These are phyloP conservation scores for Monosporascus cannonballus DNA, from an alignment of 2,329 filamentous ascomycete genomes.

Conservation along the genomic window DNA sequence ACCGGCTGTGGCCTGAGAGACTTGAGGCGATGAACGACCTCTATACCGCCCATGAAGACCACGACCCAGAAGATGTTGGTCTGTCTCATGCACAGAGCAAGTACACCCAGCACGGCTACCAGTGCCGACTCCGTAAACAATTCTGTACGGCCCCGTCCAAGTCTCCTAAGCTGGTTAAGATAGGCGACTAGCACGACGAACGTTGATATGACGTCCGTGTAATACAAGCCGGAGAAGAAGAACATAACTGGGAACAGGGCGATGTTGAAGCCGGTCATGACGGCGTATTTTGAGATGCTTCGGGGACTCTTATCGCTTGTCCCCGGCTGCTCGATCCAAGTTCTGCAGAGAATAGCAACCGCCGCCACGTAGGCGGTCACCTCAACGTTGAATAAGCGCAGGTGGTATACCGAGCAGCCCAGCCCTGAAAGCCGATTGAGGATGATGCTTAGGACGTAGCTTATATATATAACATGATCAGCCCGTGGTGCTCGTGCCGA, in stretches of 20 bases:
- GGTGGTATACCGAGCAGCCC: constrained; percentile 33
- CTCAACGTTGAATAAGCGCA: constrained; percentile 45
- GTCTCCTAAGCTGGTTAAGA: constrained; percentile 44
- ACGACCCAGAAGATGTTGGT: constrained; percentile 97
- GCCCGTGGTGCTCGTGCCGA: constrained; percentile 5
- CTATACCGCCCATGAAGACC: constrained; percentile 62
- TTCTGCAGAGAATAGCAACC: constrained; percentile 46
- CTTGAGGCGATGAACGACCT: constrained; percentile 47
- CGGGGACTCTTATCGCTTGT: constrained; percentile 5
- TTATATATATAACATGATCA: constrained; percentile 13
- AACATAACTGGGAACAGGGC: constrained; percentile 83
- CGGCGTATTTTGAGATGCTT: constrained; percentile 32
- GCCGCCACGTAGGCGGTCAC: constrained; percentile 36
- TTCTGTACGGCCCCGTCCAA: constrained; percentile 24
- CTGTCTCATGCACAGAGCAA: constrained; percentile 74
- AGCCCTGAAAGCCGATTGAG: constrained; percentile 26
- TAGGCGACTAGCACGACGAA: constrained; percentile 68
- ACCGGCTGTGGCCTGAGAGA: constrained; percentile 29
- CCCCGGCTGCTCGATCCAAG: constrained; percentile 28
- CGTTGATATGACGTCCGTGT: constrained; percentile 85
- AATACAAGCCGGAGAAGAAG: constrained; percentile 94
- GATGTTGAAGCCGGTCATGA: constrained; percentile 70
- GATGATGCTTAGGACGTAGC: constrained; percentile 34
- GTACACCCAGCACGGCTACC: constrained; percentile 51
- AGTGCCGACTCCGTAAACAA: constrained; percentile 34